Percentiles rank a stretch among this genome's conserved stretches.
These are phyloP conservation scores for Circinella umbellata DNA, from an alignment of 371 early-diverging fungal genomes.

Conservation along the genomic window DNA sequence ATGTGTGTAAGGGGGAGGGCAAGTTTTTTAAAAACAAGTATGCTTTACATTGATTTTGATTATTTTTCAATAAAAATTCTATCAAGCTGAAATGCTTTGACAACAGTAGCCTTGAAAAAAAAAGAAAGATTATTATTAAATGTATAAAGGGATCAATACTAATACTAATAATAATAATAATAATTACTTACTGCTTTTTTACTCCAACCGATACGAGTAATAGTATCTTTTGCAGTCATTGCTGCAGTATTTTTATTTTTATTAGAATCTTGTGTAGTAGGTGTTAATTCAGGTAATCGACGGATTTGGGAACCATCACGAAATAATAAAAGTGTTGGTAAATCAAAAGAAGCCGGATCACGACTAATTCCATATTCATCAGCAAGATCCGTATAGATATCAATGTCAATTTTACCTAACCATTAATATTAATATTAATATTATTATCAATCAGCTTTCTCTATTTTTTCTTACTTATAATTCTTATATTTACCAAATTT, in stretches of 20 bases:
- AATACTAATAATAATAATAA: neutral
- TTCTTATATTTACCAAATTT: conserved; percentile 39
- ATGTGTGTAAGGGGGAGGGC: too few relatives aligned
- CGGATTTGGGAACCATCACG: conserved; percentile 47
- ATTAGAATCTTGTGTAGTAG: conserved; percentile 17
- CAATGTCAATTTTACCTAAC: conserved; percentile 50
- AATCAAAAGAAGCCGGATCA: conserved; percentile 55
- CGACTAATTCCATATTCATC: conserved; percentile 50
- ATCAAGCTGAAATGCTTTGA: conserved; percentile 45
- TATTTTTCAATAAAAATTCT: conserved; percentile 33
- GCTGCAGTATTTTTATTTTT: conserved; percentile 20
- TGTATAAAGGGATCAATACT: too few relatives aligned
- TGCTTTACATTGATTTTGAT: neutral
- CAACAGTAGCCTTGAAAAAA: conserved; percentile 37
- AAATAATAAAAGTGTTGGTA: conserved; percentile 51
- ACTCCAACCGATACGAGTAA: conserved; percentile 55
- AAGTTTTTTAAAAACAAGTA: too few relatives aligned
- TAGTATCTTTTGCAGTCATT: conserved; percentile 48
- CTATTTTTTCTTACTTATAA: too few relatives aligned
- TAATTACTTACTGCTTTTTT: conserved; percentile 45
- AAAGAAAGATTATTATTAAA: too few relatives aligned
- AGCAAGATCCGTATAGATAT: conserved; percentile 45
- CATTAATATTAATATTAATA: neutral
- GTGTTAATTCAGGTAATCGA: conserved; percentile 46
- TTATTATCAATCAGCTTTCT: neutral